phyloP scores from a whole-genome alignment of 495 filamentous ascomycete genomes.

The Sabuloglossum arenarium region DNA sequence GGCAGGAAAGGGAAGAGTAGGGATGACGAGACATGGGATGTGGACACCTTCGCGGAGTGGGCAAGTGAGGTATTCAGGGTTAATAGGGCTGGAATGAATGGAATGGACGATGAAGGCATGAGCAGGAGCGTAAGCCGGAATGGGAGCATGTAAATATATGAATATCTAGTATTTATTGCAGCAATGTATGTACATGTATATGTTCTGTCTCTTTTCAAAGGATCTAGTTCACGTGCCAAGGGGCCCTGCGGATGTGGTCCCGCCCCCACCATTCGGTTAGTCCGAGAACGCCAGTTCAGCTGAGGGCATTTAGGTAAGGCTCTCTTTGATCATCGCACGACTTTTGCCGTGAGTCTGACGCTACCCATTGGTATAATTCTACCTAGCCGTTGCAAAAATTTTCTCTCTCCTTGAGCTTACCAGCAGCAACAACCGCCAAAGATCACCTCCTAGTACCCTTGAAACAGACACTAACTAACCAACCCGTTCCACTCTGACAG shows the following conservation, averaged over 20 bases:
- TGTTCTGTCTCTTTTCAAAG: too few relatives aligned
- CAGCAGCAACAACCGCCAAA: too few relatives aligned
- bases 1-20: constrained; percentile 7
- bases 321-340: too few relatives aligned
- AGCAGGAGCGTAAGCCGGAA: constrained; percentile 2
- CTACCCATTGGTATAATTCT: too few relatives aligned
- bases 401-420: too few relatives aligned
- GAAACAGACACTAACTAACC: neutral
- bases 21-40: constrained; percentile 31
- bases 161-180: neutral
- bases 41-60: constrained; percentile 41
- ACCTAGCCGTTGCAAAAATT: too few relatives aligned
- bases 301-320: too few relatives aligned
- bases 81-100: neutral
- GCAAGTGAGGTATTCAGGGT: constrained; percentile 34
- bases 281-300: neutral
- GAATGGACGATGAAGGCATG: neutral
- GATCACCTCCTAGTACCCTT: neutral
- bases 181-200: neutral
- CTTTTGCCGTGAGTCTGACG: too few relatives aligned
- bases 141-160: neutral
- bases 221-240: neutral
- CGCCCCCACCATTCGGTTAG: neutral
- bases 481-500: neutral
- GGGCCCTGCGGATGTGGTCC: neutral